Evolutionary conservation across 352 stramenopile species (phyloP), one percentile per base, ranked within the genome.

Genomic region (Globisporangium orthogonon): DNA sequence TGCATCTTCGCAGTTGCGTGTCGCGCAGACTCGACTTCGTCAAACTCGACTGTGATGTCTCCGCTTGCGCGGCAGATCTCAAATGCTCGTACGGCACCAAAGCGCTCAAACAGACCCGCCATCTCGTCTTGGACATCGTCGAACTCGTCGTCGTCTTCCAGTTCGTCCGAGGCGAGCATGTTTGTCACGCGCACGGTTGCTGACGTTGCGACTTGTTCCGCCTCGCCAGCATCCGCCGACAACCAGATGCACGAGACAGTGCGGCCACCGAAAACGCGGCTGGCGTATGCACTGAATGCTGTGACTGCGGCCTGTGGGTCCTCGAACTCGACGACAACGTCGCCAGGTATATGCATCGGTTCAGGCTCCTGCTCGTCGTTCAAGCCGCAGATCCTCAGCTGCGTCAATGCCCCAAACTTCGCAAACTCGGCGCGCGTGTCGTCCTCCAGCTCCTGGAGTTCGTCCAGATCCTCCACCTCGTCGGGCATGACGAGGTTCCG

Each of bases 401-500:
- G 23, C 35, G 40, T 9, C 9, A 85, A 15, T 15, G 56, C 44
- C 4, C 65, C 66, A 33, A 69, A 71, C 0, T 58, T 47, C 13
- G 29, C 28, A 50, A 90, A 76, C 13, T 77, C 68, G 0, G 29
- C 35, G n/a, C 50, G 49, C 28, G 78, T 23, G 55, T 91, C 74
- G 4, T 61, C 58, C 15, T 61, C 47, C 4, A 87, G 43, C 14
- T 87, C 78, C 0, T 70, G 54, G 4, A 61, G 68, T 37, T 91
- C 78, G 51, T 89, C 78, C 0, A 71, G 62, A 46, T 87, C 69
- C 51, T 76, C 65, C 4, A 87, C 39, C 4, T 91, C 76, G 23
- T 78, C 67, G 1, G 56, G 37, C 6, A 68, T 62, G 9, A 86
- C 33, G n/a, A 89, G 54, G 13, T 69, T 70, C 10, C 46, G 51